Conservation (phyloP, 1,139 yeast genomes). For the Suhomyces terraborum region DNA sequence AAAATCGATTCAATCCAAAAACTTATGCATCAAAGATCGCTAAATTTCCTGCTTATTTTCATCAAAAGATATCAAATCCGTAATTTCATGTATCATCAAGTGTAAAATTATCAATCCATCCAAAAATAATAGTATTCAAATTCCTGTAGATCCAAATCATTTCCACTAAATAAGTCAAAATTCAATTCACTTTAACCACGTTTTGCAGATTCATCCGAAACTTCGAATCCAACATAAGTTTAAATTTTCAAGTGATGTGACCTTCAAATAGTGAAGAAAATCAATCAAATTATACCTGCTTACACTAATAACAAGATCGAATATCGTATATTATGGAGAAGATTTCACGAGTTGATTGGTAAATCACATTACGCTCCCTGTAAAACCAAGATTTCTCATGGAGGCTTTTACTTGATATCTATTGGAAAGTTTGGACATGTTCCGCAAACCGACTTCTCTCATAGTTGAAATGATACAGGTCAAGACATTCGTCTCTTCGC, state of each 20-base stretch:
- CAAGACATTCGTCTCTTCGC: slow-evolving; percentile 36
- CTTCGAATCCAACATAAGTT: too few species aligned
- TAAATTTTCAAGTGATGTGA: too few species aligned
- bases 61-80: slow-evolving; percentile 3
- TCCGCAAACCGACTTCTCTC: slow-evolving; percentile 36
- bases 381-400: not conserved
- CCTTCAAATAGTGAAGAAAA: too few species aligned
- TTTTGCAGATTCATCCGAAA: too few species aligned
- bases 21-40: slow-evolving; percentile 24
- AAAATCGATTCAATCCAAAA: too few species aligned
- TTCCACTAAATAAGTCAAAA: not conserved
- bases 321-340: too few species aligned
- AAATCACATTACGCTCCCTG: too few species aligned
- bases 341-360: too few species aligned
- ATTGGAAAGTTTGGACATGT: slow-evolving; percentile 7
- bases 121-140: not conserved
- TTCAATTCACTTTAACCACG: not conserved
- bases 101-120: slow-evolving; percentile 3
- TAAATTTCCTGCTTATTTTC: slow-evolving; percentile 1
- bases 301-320: too few species aligned
- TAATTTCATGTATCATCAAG: slow-evolving; percentile 2
- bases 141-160: slow-evolving; percentile 1
- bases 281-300: too few species aligned
- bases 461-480: slow-evolving; percentile 33
- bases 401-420: not conserved